Evolutionary conservation across 176 grass and related monocot species (phyloP).

Genomic region (Stipa capillata): DNA sequence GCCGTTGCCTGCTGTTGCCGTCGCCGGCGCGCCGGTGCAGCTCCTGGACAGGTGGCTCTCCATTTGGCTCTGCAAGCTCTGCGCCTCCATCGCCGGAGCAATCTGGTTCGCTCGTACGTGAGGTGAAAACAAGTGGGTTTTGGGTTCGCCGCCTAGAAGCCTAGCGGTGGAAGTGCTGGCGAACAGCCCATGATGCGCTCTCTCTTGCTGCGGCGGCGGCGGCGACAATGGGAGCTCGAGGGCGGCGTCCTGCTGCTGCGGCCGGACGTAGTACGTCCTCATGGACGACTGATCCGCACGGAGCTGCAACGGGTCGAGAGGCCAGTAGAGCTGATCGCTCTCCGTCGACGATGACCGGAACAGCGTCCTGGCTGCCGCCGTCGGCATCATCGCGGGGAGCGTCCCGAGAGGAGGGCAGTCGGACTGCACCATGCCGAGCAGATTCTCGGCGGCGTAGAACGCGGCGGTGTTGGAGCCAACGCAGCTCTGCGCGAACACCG

Average conservation of each 20-base stretch:
- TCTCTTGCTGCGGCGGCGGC: background rate
- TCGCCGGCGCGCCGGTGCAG: background rate
- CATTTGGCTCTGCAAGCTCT: slow-evolving; percentile 25
- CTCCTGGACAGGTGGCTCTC: slow-evolving; percentile 20
- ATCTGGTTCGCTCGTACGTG: slow-evolving; percentile 17
- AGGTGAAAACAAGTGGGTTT: background rate
- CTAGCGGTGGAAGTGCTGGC: background rate
- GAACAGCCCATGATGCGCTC: background rate
- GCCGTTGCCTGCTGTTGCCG: background rate
- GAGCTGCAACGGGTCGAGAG: background rate
- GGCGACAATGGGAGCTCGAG: slow-evolving; percentile 13
- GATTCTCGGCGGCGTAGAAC: slow-evolving; percentile 51
- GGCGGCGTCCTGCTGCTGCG: background rate
- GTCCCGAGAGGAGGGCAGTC: background rate
- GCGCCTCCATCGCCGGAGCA: slow-evolving; percentile 9
- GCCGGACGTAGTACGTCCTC: slow-evolving; percentile 47
- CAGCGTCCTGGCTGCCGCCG: background rate
- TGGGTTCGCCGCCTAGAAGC: slow-evolving; percentile 8
- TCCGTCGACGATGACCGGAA: background rate
- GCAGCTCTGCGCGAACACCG: slow-evolving; percentile 12
- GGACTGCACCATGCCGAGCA: slow-evolving; percentile 31
- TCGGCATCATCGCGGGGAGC: background rate
- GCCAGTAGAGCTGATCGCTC: background rate
- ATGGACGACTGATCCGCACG: slow-evolving; percentile 3
- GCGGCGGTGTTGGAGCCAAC: slow-evolving; percentile 32